These are phyloP conservation scores for Entamoeba moshkovskii DNA, from an alignment of 208 protist species.

Conservation along the genomic window DNA sequence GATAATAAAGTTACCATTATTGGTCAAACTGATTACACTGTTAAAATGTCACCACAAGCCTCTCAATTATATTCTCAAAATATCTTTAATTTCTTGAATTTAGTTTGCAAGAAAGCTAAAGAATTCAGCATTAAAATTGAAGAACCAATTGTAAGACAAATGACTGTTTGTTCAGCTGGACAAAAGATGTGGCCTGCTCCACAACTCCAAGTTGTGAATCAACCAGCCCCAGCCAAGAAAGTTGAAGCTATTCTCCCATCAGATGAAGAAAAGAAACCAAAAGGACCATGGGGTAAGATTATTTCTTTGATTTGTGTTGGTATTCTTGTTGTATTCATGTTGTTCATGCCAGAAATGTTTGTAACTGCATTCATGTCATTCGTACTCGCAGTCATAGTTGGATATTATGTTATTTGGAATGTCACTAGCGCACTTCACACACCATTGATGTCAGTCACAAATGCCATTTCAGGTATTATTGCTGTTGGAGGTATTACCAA, in stretches of 20 bases:
- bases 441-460: conserved; percentile 73
- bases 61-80: conserved; percentile 63
- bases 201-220: background rate
- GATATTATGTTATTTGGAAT: conserved; percentile 52
- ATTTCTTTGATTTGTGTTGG: background rate
- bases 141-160: conserved; percentile 39
- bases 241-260: background rate
- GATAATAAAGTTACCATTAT: conserved; percentile 53
- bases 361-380: conserved; percentile 40
- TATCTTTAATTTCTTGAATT: conserved; percentile 52
- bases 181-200: conserved; percentile 22
- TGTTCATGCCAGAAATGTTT: background rate
- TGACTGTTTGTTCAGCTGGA: conserved; percentile 5
- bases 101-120: conserved; percentile 20
- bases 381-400: conserved; percentile 48
- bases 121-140: conserved; percentile 21
- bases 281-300: background rate
- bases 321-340: background rate
- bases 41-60: conserved; percentile 51
- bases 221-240: background rate
- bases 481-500: conserved; percentile 39
- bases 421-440: conserved; percentile 68
- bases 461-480: conserved; percentile 65
- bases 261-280: background rate
- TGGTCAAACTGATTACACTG: conserved; percentile 64